These are phyloP conservation scores for Eimeria falciformis DNA, from an alignment of 169 alveolate species.

Conservation along the genomic window DNA sequence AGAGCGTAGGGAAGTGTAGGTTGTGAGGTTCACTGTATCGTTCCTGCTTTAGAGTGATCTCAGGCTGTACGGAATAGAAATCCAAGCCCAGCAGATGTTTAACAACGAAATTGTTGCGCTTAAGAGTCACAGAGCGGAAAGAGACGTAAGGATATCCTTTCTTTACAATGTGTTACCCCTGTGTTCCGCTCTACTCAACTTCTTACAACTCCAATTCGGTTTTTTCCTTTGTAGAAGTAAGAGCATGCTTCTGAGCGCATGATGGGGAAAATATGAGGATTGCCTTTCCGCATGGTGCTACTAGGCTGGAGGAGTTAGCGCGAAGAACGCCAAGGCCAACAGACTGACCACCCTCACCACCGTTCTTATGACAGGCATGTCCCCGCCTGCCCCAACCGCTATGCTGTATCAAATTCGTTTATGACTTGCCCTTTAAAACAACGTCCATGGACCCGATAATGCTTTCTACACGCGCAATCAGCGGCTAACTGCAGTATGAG, in stretches of 20 bases:
- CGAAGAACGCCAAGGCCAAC: background rate
- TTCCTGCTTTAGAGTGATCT: background rate
- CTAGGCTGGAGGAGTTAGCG: background rate
- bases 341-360: constrained; percentile 44
- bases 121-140: constrained; percentile 45
- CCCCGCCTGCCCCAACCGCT: background rate
- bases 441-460: background rate
- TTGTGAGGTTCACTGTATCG: background rate
- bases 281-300: background rate
- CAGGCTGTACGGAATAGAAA: constrained; percentile 75
- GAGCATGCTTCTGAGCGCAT: no score
- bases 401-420: background rate
- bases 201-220: no score
- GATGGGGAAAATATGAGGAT: no score
- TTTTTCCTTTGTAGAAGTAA: no score
- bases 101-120: constrained; percentile 72
- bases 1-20: background rate
- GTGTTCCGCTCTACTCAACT: no score
- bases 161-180: no score
- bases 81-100: constrained; percentile 72
- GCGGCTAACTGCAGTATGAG: background rate
- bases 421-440: background rate
- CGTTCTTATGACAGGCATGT: constrained; percentile 58
- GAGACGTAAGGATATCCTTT: background rate
- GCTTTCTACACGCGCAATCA: background rate